phyloP scores from a whole-genome alignment of 75 land plant genomes.

The Isoetes taiwanensis region DNA sequence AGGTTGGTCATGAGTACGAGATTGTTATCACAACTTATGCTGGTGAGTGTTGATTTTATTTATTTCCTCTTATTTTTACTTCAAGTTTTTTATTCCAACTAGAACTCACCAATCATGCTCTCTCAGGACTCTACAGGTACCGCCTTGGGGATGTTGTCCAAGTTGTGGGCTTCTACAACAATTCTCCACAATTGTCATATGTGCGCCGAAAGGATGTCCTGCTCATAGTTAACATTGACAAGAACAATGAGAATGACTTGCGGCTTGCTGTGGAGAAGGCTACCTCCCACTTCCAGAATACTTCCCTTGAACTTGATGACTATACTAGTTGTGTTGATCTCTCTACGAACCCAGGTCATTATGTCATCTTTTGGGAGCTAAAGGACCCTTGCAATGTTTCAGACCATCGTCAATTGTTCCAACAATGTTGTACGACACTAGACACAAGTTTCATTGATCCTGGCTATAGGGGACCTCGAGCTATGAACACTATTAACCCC shows the following conservation, averaged over 20 bases:
- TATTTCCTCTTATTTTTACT: background rate
- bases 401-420: no score
- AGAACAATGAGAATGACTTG: conserved; percentile 52
- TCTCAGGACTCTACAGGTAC: conserved; percentile 47
- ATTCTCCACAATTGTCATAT: conserved; percentile 43
- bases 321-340: conserved; percentile 51
- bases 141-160: conserved; percentile 48
- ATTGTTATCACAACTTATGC: conserved; percentile 44
- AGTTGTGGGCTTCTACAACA: conserved; percentile 40
- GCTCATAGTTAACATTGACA: conserved; percentile 46
- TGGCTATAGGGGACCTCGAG: conserved; percentile 38
- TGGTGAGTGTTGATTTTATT: conserved; percentile 12
- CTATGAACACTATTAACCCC: conserved; percentile 34
- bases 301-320: conserved; percentile 32
- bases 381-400: background rate
- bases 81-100: background rate
- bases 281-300: conserved; percentile 7
- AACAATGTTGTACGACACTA: conserved; percentile 28
- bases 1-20: conserved; percentile 43
- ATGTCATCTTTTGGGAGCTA: conserved; percentile 65
- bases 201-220: conserved; percentile 40
- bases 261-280: conserved; percentile 29
- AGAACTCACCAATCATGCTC: no score
- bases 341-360: conserved; percentile 43
- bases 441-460: conserved; percentile 37